A percentile compares a stretch with the other conserved stretches of the same genome.
Evolutionary conservation across 306 rosid genomes (phyloP).

Genomic region (Fagus crenata): DNA sequence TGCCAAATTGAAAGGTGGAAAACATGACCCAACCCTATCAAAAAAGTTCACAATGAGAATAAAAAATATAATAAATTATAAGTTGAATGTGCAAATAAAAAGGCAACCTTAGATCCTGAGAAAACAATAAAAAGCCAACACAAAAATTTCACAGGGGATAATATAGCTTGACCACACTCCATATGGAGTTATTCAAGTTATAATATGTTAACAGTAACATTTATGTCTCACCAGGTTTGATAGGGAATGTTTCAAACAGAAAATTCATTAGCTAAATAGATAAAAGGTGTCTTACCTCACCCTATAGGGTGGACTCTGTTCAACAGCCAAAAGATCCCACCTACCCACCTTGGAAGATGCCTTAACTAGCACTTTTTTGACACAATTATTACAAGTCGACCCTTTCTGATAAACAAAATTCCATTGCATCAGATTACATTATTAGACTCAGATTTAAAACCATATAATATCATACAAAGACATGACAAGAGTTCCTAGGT

Average conservation of each 20-base stretch:
- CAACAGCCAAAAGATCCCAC: conserved; percentile 27
- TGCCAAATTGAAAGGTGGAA: conserved; percentile 32
- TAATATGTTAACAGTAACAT: neutral
- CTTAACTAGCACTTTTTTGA: conserved; percentile 32
- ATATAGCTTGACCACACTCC: neutral
- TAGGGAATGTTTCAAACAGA: neutral
- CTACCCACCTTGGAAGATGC: conserved; percentile 29
- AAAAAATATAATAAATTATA: conserved; percentile 1
- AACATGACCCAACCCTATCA: conserved; percentile 48
- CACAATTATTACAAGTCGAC: conserved; percentile 22
- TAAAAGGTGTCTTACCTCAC: conserved; percentile 37
- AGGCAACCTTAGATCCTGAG: neutral
- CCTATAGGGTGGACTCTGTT: conserved; percentile 3
- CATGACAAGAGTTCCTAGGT: neutral
- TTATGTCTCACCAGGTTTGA: neutral
- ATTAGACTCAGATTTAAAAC: conserved; percentile 4
- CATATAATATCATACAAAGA: neutral
- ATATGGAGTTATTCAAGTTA: neutral
- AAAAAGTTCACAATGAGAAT: conserved; percentile 14
- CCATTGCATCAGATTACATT: conserved; percentile 15
- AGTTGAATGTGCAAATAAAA: neutral
- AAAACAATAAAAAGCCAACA: neutral
- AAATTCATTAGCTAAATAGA: too few relatives aligned
- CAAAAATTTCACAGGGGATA: neutral
- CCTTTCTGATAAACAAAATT: conserved; percentile 32